These are phyloP conservation scores for Penicillium sp. DNA, from an alignment of 2,329 filamentous ascomycete genomes.

Conservation along the genomic window DNA sequence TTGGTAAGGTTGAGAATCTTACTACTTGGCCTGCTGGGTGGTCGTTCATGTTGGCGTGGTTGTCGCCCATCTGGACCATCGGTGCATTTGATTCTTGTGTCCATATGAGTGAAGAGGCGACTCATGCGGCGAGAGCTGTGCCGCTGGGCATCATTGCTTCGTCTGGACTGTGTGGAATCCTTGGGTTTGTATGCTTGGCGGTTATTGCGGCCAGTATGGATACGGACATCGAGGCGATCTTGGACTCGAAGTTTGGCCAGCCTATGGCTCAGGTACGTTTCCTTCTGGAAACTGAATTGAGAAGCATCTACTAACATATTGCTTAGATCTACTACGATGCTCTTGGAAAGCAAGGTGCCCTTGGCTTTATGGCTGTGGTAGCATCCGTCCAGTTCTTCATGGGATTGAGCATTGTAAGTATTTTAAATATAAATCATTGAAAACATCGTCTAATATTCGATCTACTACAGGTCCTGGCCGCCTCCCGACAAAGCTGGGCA, in stretches of 20 bases:
- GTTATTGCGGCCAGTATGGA: conserved; percentile 61
- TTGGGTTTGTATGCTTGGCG: conserved; percentile 60
- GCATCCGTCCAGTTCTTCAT: conserved; percentile 64
- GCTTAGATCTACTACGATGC: conserved; percentile 61
- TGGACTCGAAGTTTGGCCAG: conserved; percentile 54
- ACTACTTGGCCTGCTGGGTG: conserved; percentile 60
- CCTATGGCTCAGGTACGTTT: conserved; percentile 53
- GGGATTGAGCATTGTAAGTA: conserved; percentile 54
- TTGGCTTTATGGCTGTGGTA: conserved; percentile 60
- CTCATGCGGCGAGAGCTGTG: conserved; percentile 60
- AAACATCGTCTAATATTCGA: not conserved
- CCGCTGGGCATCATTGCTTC: conserved; percentile 52
- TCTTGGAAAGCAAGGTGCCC: conserved; percentile 58
- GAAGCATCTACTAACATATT: not conserved
- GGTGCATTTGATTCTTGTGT: conserved; percentile 58
- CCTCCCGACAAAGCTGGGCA: conserved; percentile 62
- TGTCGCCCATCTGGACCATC: conserved; percentile 62
- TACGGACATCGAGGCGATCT: conserved; percentile 50
- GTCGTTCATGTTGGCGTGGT: conserved; percentile 62
- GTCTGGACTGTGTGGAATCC: conserved; percentile 41
- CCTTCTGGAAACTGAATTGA: not conserved
- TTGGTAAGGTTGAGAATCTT: conserved; percentile 56
- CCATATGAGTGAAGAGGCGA: conserved; percentile 62
- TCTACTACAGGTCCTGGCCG: conserved; percentile 50
- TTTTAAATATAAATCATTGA: too few species aligned